Conservation (phyloP, 2,329 filamentous ascomycete species). For the Aspergillus neoniger region DNA sequence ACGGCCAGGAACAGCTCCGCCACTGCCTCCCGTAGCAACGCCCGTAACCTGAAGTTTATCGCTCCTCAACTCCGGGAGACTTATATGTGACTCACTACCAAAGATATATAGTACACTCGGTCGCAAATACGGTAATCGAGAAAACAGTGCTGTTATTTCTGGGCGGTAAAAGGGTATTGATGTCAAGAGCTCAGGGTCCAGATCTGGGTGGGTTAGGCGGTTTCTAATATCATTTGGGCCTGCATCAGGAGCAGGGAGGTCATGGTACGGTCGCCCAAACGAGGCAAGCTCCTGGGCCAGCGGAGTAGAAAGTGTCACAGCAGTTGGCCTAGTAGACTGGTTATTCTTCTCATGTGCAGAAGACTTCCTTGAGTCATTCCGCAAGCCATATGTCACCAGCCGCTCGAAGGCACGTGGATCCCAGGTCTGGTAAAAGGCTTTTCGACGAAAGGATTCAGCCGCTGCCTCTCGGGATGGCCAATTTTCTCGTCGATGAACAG, state of each 20-base stretch:
- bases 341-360: no score
- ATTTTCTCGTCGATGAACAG: not conserved
- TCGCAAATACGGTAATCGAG: slow-evolving; percentile 30
- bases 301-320: no score
- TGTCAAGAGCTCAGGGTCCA: not conserved
- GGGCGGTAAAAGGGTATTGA: not conserved
- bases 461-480: not conserved
- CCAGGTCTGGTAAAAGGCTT: not conserved
- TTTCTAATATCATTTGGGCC: not conserved
- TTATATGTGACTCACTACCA: slow-evolving; percentile 29
- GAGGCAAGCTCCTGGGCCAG: no score
- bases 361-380: not conserved
- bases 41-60: slow-evolving; percentile 33
- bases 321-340: no score
- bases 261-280: not conserved
- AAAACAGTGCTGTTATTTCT: slow-evolving; percentile 19
- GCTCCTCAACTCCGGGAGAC: slow-evolving; percentile 23
- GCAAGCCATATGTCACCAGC: not conserved
- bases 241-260: not conserved
- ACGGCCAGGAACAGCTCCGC: slow-evolving; percentile 18
- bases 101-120: slow-evolving; percentile 35
- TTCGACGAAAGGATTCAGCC: not conserved
- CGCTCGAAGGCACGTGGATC: not conserved
- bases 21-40: slow-evolving; percentile 34
- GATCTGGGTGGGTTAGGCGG: not conserved